Conservation (phyloP, 140 eudicot genomes). For the Bidens hawaiensis region DNA sequence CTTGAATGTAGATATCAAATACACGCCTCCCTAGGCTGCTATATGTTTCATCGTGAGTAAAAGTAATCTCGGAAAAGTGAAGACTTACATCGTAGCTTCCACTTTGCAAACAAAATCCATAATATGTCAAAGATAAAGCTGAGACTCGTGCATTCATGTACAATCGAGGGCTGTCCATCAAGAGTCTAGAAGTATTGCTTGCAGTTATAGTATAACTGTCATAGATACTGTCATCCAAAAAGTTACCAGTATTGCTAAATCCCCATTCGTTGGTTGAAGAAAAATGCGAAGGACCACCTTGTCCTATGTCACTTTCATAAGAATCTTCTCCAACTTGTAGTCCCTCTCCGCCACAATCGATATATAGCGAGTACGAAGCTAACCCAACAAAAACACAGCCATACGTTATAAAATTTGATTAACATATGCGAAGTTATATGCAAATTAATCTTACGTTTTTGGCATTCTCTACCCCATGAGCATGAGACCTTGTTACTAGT, state of each 20-base stretch:
- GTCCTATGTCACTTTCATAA: slow-evolving; percentile 31
- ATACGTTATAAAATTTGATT: neutral
- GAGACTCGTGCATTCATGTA: slow-evolving; percentile 50
- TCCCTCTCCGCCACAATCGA: slow-evolving; percentile 56
- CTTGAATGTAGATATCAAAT: slow-evolving; percentile 69
- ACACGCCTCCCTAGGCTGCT: slow-evolving; percentile 67
- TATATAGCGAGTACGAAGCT: slow-evolving; percentile 37
- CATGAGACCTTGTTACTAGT: slow-evolving; percentile 54
- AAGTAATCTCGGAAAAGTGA: slow-evolving; percentile 66
- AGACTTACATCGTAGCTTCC: slow-evolving; percentile 68
- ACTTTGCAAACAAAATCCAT: slow-evolving; percentile 48
- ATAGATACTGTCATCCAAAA: slow-evolving; percentile 29
- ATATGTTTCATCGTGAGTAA: slow-evolving; percentile 42
- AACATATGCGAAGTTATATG: neutral
- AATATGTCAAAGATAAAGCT: slow-evolving; percentile 59
- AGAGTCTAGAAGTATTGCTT: slow-evolving; percentile 14
- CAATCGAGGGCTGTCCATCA: slow-evolving; percentile 23
- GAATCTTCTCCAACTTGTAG: neutral
- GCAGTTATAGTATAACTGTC: slow-evolving; percentile 26
- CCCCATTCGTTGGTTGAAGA: slow-evolving; percentile 41
- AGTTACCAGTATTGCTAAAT: slow-evolving; percentile 67
- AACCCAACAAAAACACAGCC: neutral
- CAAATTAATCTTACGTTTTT: slow-evolving; percentile 34
- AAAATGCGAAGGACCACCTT: slow-evolving; percentile 34
- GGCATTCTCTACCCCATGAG: slow-evolving; percentile 35